These are phyloP conservation scores for Daldinia eschscholtzii DNA, from an alignment of 2,329 filamentous ascomycete species.

Conservation along the genomic window DNA sequence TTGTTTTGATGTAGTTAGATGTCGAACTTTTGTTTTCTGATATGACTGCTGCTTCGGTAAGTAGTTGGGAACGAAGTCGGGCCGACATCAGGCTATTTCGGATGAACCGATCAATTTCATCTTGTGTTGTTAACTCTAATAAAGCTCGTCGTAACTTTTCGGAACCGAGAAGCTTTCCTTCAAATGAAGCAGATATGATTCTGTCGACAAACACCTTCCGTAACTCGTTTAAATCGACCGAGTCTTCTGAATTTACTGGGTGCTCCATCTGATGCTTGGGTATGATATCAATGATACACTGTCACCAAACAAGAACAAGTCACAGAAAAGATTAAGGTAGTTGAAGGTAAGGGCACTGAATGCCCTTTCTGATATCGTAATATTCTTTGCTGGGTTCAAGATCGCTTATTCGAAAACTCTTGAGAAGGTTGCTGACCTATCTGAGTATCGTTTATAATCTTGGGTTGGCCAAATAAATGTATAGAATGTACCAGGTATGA, in stretches of 20 bases:
- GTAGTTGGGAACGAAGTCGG: conserved; percentile 1
- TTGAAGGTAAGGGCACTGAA: not conserved
- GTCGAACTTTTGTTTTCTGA: not conserved
- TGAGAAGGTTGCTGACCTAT: not conserved
- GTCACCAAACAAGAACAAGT: not conserved
- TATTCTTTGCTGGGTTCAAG: not conserved
- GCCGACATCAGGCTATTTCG: not conserved
- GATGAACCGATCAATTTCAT: not conserved
- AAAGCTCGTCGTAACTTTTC: not conserved
- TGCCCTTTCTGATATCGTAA: not conserved
- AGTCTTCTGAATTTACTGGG: not conserved
- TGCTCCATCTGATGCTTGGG: not conserved
- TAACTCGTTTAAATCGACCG: not conserved
- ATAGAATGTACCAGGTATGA: too few relatives aligned
- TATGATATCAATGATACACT: not conserved
- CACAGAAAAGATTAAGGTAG: not conserved
- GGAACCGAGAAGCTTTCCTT: conserved; percentile 3
- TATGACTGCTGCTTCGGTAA: not conserved
- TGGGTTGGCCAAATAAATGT: too few relatives aligned
- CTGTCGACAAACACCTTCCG: not conserved
- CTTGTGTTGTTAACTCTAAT: not conserved
- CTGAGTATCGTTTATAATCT: not conserved
- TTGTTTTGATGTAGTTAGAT: not conserved
- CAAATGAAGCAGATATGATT: not conserved
- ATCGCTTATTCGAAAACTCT: not conserved